phyloP scores from a whole-genome alignment of 1,139 yeast genomes.

The Kodamaea alishanica region DNA sequence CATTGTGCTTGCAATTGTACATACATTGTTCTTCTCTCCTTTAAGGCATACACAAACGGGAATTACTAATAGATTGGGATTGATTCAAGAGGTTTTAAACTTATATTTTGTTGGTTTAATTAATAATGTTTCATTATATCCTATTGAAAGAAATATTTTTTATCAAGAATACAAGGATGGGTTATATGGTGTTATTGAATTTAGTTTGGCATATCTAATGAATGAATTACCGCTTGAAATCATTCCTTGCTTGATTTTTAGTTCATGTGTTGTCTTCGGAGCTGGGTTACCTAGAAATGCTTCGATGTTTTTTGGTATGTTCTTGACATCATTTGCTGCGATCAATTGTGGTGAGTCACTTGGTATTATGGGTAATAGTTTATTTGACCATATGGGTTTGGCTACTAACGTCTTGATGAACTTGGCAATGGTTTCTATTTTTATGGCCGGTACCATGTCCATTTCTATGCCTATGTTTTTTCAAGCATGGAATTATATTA shows the following conservation, averaged over 20 bases:
- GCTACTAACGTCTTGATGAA: slow-evolving; percentile 71
- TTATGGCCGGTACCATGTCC: slow-evolving; percentile 88
- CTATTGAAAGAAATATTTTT: slow-evolving; percentile 68
- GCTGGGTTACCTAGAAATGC: slow-evolving; percentile 72
- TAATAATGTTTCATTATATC: slow-evolving; percentile 72
- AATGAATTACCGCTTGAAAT: slow-evolving; percentile 76
- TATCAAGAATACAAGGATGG: slow-evolving; percentile 78
- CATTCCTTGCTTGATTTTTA: slow-evolving; percentile 53
- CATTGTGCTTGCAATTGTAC: slow-evolving; percentile 59
- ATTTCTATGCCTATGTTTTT: slow-evolving; percentile 67
- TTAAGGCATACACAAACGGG: slow-evolving; percentile 56
- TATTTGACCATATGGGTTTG: slow-evolving; percentile 72
- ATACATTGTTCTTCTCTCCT: slow-evolving; percentile 72
- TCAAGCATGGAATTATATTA: slow-evolving; percentile 65
- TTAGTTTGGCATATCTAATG: slow-evolving; percentile 59
- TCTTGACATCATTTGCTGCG: slow-evolving; percentile 51
- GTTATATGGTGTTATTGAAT: slow-evolving; percentile 64
- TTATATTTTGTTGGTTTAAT: slow-evolving; percentile 77
- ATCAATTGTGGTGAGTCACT: slow-evolving; percentile 79
- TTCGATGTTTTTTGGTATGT: slow-evolving; percentile 62
- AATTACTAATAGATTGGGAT: slow-evolving; percentile 63
- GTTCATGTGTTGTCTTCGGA: slow-evolving; percentile 62
- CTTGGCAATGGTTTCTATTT: slow-evolving; percentile 61
- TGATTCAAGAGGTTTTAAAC: slow-evolving; percentile 70
- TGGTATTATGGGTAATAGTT: slow-evolving; percentile 74